These are phyloP conservation scores for Naegleria gruberi DNA, from an alignment of 208 protist species.

Conservation along the genomic window DNA sequence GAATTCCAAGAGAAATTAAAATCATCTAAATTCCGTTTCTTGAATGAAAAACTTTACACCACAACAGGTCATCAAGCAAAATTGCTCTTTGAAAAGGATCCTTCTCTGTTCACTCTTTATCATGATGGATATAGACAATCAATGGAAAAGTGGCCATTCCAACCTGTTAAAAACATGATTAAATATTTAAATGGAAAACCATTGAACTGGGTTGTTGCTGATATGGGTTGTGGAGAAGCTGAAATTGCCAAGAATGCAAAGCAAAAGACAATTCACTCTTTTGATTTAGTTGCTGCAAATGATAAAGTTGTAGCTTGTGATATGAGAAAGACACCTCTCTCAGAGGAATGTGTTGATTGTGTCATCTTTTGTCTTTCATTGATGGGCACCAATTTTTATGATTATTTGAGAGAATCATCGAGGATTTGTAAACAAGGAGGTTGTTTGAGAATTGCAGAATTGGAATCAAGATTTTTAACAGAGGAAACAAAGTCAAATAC, in stretches of 20 bases:
- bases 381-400: conserved; percentile 58
- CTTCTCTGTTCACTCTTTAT: background rate
- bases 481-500: background rate
- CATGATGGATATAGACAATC: background rate
- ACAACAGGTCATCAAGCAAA: conserved; percentile 10
- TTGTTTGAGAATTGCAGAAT: background rate
- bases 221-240: conserved; percentile 64
- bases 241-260: conserved; percentile 34
- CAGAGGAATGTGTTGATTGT: conserved; percentile 41
- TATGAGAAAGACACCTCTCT: conserved; percentile 48
- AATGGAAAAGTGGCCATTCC: conserved; percentile 10
- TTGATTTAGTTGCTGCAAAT: conserved; percentile 56
- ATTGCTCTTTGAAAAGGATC: conserved; percentile 15
- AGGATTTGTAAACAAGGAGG: conserved; percentile 38
- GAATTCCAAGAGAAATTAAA: background rate
- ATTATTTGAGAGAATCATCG: conserved; percentile 54
- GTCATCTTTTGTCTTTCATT: conserved; percentile 55
- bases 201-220: conserved; percentile 37
- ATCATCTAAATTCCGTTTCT: conserved; percentile 2
- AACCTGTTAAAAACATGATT: conserved; percentile 15
- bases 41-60: conserved; percentile 25
- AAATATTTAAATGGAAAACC: conserved; percentile 16
- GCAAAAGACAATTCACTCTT: conserved; percentile 52
- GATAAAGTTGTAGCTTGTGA: conserved; percentile 51
- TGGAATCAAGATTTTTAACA: background rate